Conservation (phyloP, 1,139 yeast genomes). For the Saccharomyces hybrid region DNA sequence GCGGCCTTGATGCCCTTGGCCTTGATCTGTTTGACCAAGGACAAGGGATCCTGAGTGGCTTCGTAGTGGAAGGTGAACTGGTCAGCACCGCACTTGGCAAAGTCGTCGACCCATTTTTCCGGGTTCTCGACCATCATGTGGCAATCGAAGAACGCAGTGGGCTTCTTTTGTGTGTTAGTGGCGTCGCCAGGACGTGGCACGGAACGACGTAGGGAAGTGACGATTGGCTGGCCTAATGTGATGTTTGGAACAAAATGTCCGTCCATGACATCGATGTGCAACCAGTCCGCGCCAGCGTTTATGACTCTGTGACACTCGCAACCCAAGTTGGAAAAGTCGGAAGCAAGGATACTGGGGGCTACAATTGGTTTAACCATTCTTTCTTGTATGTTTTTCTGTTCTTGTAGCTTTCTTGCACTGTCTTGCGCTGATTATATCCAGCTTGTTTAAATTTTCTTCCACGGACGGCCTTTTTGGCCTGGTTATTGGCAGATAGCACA, state of each 20-base stretch:
- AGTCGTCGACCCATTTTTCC: conserved; percentile 87
- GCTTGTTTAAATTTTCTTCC: neutral
- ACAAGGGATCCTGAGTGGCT: conserved; percentile 74
- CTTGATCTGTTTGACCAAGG: conserved; percentile 67
- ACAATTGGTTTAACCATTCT: conserved; percentile 70
- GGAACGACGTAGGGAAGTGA: conserved; percentile 65
- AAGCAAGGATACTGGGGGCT: conserved; percentile 94
- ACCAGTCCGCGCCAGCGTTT: conserved; percentile 82
- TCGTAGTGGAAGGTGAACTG: conserved; percentile 95
- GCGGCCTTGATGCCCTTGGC: conserved; percentile 86
- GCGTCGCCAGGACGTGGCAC: conserved; percentile 52
- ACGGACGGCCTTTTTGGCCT: neutral
- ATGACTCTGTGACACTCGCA: conserved; percentile 78
- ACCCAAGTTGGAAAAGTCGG: conserved; percentile 84
- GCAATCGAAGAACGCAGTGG: conserved; percentile 79
- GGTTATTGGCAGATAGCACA: neutral
- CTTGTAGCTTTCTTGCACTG: neutral
- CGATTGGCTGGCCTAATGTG: conserved; percentile 87
- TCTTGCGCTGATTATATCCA: too few relatives aligned
- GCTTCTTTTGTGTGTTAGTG: conserved; percentile 21
- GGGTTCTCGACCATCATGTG: conserved; percentile 98
- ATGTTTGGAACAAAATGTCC: conserved; percentile 97
- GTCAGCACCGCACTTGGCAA: conserved; percentile 93
- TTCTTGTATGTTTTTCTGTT: neutral
- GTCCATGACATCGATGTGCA: conserved; percentile 97